Evolutionary conservation across 2,329 filamentous ascomycete genomes (phyloP), one percentile per base, ranked within the genome.

Genomic region (Acarospora socialis): DNA sequence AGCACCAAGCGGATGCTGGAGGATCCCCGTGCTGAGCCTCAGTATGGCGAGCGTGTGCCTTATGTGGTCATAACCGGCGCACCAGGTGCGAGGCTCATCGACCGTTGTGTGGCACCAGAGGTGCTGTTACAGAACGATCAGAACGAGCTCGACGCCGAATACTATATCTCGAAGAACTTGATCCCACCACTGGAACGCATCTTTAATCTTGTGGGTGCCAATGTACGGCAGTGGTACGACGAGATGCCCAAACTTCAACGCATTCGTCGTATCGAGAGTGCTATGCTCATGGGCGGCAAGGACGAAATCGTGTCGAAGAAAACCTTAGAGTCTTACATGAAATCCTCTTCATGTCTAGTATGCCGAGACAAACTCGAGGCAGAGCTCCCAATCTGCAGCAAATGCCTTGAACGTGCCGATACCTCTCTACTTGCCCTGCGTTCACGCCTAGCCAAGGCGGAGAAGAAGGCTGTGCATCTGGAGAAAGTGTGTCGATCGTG

Each of bases 311-410:
- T 32, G n/a, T 35, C 57, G 45, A 77, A 69, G 48, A 79, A 71
- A 52, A 94, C 84, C 0, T 67, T 98, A n/a, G 90, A 95, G 49
- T 79, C 73, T n/a, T 98, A 94, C 56, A 78, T 95, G 75, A 77
- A 72, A 41, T 75, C 75, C 0, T 78, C 77, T 0, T 70, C 75
- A 2, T 98, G 90, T 50, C 56, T 87, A 4, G 68, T 87, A 10
- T 98, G 90, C 53, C 64, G 67, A 16, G 55, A 65, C 7, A 75
- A 74, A 45, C 63, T 75, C 9, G 48, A 64, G 43, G 49, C 56
- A 7, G 53, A 60, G 14, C 52, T 57, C 20, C 54, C 60, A 9
- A 50, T 68, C 14, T 59, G 57, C 38, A 45, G 45, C 13, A 43
- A 38, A 10, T 61, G 58, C 46, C 28, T 54, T 18, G 38, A 44